phyloP scores from a whole-genome alignment of 2,329 filamentous ascomycete genomes.

The Fusarium virguliforme region DNA sequence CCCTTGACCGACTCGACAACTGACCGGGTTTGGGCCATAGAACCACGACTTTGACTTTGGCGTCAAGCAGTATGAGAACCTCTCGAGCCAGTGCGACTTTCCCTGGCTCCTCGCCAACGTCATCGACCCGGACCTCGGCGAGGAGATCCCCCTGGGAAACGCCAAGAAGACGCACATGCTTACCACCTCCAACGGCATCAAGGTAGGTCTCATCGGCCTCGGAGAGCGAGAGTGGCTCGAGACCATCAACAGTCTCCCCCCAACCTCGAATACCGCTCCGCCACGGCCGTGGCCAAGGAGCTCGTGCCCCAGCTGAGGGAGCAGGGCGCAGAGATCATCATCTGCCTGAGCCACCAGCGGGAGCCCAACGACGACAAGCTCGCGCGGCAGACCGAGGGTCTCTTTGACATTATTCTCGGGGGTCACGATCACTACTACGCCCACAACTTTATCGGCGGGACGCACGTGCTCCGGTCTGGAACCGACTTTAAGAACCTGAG shows the following conservation, averaged over 20 bases:
- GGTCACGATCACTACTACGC: constrained; percentile 93
- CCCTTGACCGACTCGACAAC: constrained; percentile 35
- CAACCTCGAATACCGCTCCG: constrained; percentile 85
- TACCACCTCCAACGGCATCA: constrained; percentile 86
- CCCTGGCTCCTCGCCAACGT: constrained; percentile 94
- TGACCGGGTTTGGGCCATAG: constrained; percentile 56
- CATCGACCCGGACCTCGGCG: constrained; percentile 85
- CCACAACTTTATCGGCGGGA: constrained; percentile 83
- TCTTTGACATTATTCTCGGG: constrained; percentile 88
- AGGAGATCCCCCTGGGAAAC: constrained; percentile 81
- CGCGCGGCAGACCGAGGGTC: constrained; percentile 79
- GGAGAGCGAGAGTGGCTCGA: constrained; percentile 92
- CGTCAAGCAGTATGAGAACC: constrained; percentile 82
- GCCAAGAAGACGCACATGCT: constrained; percentile 83
- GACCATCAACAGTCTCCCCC: constrained; percentile 91
- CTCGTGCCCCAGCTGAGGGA: constrained; percentile 81
- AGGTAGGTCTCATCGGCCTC: constrained; percentile 87
- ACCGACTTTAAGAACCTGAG: constrained; percentile 94
- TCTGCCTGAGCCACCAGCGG: constrained; percentile 87
- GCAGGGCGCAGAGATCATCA: constrained; percentile 85
- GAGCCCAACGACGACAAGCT: constrained; percentile 93
- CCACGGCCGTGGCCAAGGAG: constrained; percentile 81
- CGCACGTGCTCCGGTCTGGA: constrained; percentile 88
- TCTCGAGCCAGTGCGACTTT: constrained; percentile 83
- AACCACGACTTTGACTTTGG: constrained; percentile 97